These are phyloP conservation scores for Nakazawaea sp. DNA, from an alignment of 805 yeast genomes.

Conservation along the genomic window DNA sequence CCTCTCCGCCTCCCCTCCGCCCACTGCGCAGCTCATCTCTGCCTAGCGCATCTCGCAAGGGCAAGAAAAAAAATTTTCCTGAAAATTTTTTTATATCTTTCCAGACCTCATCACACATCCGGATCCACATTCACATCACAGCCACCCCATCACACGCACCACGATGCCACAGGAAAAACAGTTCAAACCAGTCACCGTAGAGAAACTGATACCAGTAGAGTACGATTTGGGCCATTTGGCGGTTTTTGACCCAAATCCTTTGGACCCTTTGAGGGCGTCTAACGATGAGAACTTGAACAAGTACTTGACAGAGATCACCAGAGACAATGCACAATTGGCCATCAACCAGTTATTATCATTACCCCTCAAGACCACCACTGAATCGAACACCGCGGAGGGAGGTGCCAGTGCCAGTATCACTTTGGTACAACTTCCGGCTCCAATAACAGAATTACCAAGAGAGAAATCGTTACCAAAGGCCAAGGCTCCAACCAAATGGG, in stretches of 20 bases:
- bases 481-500: constrained; percentile 94
- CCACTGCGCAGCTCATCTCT: too few relatives aligned
- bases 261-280: constrained; percentile 54
- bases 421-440: constrained; percentile 78
- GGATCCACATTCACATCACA: too few relatives aligned
- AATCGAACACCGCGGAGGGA: constrained; percentile 47
- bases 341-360: constrained; percentile 86
- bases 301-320: constrained; percentile 56
- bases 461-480: constrained; percentile 94
- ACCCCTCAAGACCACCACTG: constrained; percentile 85
- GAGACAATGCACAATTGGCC: constrained; percentile 90
- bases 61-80: constrained; percentile 1
- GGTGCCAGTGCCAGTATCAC: constrained; percentile 71
- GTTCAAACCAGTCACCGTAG: constrained; percentile 74
- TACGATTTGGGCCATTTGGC: constrained; percentile 90
- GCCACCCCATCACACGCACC: too few relatives aligned
- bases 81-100: neutral
- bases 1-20: too few relatives aligned
- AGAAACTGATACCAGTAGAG: constrained; percentile 81
- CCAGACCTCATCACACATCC: too few relatives aligned
- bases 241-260: constrained; percentile 83
- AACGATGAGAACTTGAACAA: constrained; percentile 54
- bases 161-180: too few relatives aligned
- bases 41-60: neutral
- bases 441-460: constrained; percentile 78